A percentile compares a stretch with the other conserved stretches of the same genome.
These are phyloP conservation scores for Leccinum boreale DNA, from an alignment of 768 basidiomycete genomes.

Conservation along the genomic window DNA sequence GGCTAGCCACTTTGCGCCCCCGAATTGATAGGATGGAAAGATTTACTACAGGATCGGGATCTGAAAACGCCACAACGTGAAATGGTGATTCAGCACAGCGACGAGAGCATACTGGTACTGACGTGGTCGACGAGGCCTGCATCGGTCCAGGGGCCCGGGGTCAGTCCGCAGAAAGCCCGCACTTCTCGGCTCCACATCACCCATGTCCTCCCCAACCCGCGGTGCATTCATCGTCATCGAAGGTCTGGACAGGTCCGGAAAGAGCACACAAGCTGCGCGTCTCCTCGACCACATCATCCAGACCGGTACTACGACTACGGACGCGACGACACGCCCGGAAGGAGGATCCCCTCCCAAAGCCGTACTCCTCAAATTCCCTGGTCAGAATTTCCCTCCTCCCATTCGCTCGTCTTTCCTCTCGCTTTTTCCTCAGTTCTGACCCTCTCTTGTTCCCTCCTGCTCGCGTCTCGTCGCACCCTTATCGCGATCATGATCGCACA, in stretches of 20 bases:
- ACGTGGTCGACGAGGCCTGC: neutral
- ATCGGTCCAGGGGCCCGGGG: neutral
- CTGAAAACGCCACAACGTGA: neutral
- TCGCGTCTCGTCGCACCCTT: neutral
- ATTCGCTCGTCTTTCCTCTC: neutral
- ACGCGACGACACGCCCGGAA: neutral
- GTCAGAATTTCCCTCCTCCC: conserved; percentile 39
- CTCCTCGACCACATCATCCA: conserved; percentile 54
- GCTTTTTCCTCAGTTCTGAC: neutral
- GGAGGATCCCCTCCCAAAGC: conserved; percentile 27
- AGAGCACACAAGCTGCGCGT: conserved; percentile 78
- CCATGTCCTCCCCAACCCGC: conserved; percentile 29
- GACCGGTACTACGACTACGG: neutral
- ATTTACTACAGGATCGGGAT: neutral
- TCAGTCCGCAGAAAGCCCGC: neutral
- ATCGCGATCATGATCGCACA: neutral
- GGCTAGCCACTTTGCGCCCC: neutral
- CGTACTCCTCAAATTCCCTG: conserved; percentile 83
- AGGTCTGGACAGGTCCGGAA: conserved; percentile 94
- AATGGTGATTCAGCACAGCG: no score
- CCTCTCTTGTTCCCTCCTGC: neutral
- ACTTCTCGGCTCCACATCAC: conserved; percentile 59
- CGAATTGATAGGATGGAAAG: neutral
- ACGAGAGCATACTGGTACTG: no score
- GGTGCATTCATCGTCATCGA: conserved; percentile 92